phyloP scores from a whole-genome alignment of 1,284 basidiomycete species.

The Ceratobasidium sp. region DNA sequence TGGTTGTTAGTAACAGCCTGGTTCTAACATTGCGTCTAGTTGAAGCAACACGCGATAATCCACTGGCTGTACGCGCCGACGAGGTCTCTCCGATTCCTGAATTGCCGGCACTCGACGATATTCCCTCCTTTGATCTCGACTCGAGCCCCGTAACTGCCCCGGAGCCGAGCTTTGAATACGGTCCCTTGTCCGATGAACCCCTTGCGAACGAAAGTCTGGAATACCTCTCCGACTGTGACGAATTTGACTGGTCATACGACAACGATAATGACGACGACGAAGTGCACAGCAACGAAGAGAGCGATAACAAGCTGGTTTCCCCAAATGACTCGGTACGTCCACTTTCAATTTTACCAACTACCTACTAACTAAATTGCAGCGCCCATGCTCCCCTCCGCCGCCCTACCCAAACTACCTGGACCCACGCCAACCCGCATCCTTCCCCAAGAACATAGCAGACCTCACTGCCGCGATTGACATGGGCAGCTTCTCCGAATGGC shows the following conservation, averaged over 20 bases:
- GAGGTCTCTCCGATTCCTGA: neutral
- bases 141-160: neutral
- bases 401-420: neutral
- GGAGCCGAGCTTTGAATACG: neutral
- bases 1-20: neutral
- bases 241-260: neutral
- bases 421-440: neutral
- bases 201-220: neutral
- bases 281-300: neutral
- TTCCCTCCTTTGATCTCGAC: neutral
- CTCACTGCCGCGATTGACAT: conserved; percentile 1
- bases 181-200: neutral
- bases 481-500: conserved; percentile 8
- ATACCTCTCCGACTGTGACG: neutral
- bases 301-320: neutral
- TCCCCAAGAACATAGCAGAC: neutral
- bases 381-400: neutral
- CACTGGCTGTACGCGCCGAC: neutral
- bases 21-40: neutral
- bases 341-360: neutral
- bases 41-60: neutral
- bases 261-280: neutral
- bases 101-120: neutral
- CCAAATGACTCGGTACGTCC: neutral
- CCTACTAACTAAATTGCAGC: neutral